Conservation (phyloP, 106 monocot species). For the Dioscorea dumetorum region DNA sequence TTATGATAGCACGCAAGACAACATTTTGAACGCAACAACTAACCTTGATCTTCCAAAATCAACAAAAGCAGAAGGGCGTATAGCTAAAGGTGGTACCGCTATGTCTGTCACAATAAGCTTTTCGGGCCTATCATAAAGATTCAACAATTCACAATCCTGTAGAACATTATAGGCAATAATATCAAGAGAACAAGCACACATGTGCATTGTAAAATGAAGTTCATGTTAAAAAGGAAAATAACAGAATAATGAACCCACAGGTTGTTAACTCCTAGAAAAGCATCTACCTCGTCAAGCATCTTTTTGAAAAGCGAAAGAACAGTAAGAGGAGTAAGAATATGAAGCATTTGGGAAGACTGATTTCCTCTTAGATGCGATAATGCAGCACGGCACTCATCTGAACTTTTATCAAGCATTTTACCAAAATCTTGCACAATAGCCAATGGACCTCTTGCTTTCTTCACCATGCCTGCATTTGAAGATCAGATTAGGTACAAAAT, state of each 20-base stretch:
- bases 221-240: no score
- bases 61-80: slow-evolving; percentile 73
- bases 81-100: slow-evolving; percentile 72
- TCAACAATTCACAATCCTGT: slow-evolving; percentile 94
- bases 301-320: slow-evolving; percentile 65
- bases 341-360: slow-evolving; percentile 21
- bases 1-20: no score
- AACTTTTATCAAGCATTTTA: slow-evolving; percentile 34
- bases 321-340: slow-evolving; percentile 39
- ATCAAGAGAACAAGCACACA: background rate
- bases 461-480: slow-evolving; percentile 57
- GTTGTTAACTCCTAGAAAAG: slow-evolving; percentile 3
- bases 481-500: background rate
- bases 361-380: slow-evolving; percentile 62
- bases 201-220: no score
- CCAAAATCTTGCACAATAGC: slow-evolving; percentile 56
- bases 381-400: slow-evolving; percentile 43
- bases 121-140: slow-evolving; percentile 76
- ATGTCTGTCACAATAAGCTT: slow-evolving; percentile 84
- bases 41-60: slow-evolving; percentile 52
- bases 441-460: slow-evolving; percentile 48
- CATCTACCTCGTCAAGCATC: slow-evolving; percentile 75
- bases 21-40: background rate
- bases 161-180: background rate
- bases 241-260: background rate